Evolutionary conservation across 352 stramenopile species (phyloP).

Genomic region (Phytopythium mirpurense): DNA sequence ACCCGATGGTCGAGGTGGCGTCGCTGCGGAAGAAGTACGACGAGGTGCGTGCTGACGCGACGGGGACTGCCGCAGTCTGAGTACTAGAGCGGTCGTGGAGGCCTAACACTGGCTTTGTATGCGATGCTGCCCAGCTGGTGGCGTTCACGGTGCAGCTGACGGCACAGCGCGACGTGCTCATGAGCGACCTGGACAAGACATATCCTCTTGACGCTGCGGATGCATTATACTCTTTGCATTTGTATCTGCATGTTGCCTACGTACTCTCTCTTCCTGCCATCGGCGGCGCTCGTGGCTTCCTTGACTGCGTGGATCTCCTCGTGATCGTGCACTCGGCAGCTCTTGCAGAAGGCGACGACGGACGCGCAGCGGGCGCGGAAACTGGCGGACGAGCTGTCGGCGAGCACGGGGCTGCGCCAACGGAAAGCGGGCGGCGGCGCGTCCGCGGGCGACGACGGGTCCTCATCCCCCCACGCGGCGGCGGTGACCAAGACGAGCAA

Average conservation of each 20-base stretch:
- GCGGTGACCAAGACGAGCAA: slow-evolving; percentile 32
- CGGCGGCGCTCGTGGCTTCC: too few relatives aligned
- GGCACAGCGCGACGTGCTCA: slow-evolving; percentile 77
- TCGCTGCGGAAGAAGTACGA: slow-evolving; percentile 86
- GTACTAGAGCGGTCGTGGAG: background rate
- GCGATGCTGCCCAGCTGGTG: slow-evolving; percentile 51
- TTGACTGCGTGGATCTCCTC: slow-evolving; percentile 11
- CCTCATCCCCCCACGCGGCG: slow-evolving; percentile 18
- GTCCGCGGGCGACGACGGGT: slow-evolving; percentile 21
- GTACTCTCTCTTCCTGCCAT: too few relatives aligned
- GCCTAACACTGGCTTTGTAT: background rate
- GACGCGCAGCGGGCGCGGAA: slow-evolving; percentile 65
- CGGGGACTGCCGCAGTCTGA: too few relatives aligned
- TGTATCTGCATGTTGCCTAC: background rate
- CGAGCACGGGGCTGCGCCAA: slow-evolving; percentile 51
- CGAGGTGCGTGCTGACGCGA: slow-evolving; percentile 42
- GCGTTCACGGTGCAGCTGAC: slow-evolving; percentile 87
- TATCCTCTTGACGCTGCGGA: slow-evolving; percentile 15
- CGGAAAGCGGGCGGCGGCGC: slow-evolving; percentile 41
- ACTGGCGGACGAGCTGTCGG: slow-evolving; percentile 46
- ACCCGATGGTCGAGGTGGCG: slow-evolving; percentile 53
- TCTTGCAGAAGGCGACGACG: slow-evolving; percentile 63
- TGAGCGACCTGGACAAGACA: slow-evolving; percentile 78
- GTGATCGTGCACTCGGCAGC: slow-evolving; percentile 33
- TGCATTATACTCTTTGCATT: background rate